Base-by-base conservation (phyloP, 208 protist genomes). In the Tritrichomonas foetus region DNA sequence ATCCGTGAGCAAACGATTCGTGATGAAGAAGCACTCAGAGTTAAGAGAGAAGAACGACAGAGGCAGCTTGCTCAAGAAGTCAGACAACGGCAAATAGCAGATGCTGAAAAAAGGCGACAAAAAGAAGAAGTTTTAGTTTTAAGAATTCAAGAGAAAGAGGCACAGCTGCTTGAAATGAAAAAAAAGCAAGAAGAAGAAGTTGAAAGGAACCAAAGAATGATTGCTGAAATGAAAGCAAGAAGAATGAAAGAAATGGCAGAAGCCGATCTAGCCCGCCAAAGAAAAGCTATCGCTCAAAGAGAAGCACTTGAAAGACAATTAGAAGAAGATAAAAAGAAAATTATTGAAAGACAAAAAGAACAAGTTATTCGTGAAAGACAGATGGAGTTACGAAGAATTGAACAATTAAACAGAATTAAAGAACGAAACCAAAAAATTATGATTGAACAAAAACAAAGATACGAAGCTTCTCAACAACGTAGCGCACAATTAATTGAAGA, bases 291-390 rank as follows among this genome's bases (percentile, higher is more conserved):
- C 8, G 5, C 30, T 53, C 74, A 50, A n/a, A 82, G 74, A 50
- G 74, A 82, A 53, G 2, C 16, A 22, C 11, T 82, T 16, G 74
- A 82, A 22, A 49, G 30, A 53, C 30, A 82, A 44, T n/a, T n/a
- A 20, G 74, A 82, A 82, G 74, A 82, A 82, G 74, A 82, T n/a
- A 33, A 41, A 22, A 25, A 82, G 41, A 82, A 82, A 44, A 36
- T 50, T 1, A 49, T 82, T 44, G 74, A 82, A 44, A 82, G 30
- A 53, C 74, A 82, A 44, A 36, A 41, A 3, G 41, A 82, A 53
- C 74, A 82, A 82, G 33, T 82, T n/a, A 50, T 50, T 20, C 74
- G 74, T 22, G 74, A 82, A 53, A 9, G n/a, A 1, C 41, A 50
- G 20, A 14, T 82, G 11, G 74, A 82, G 30, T 41, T 50, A 36